Base-by-base conservation (phyloP, 2,329 filamentous ascomycete genomes). In the Curvularia eragrostidis region DNA sequence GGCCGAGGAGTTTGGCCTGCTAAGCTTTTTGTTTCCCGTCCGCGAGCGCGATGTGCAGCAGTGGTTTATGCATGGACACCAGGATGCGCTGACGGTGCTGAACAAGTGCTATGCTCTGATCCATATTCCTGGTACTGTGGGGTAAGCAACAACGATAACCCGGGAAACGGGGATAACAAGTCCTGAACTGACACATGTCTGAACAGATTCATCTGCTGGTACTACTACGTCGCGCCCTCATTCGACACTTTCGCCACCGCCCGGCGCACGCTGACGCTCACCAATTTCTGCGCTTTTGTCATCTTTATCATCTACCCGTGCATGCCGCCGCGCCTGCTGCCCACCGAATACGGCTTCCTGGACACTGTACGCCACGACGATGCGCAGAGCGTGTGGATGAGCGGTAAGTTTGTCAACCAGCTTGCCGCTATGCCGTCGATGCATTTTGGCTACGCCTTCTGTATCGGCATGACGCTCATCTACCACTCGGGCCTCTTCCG, bases 31-130 rank as follows among this genome's bases (percentile, higher is more conserved):
- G 32, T 85, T 86, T 63, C 83, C 83, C 0, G 64, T 85, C 36
- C 75, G 76, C 23, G 84, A 86, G 72, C 74, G 79, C 5, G 75
- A 81, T 23, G 81, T 87, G 1, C 85, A 86, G 67, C 78, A 80
- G 51, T 87, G 83, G 80, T 86, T 87, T 68, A 80, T 85, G 74
- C 76, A 82, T 49, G 79, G 79, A 10, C 84, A 86, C 61, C 78
- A 82, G 64, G 78, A 77, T 26, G 75, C 83, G 64, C 75, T 87
- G 54, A 85, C 83, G 0, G 74, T 85, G 5, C 72, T 87, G 65
- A 87, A 87, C 73, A 84, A 83, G 60, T 82, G 81, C 24, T 87
- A 87, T 72, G 84, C 85, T 1, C 70, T 87, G 12, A 84, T 87
- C 32, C 85, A 87, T 64, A 87, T 87, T 52, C 85, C 85, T 2